Evolutionary conservation across 768 basidiomycete species (phyloP).

Genomic region (Trametes cinnabarina): DNA sequence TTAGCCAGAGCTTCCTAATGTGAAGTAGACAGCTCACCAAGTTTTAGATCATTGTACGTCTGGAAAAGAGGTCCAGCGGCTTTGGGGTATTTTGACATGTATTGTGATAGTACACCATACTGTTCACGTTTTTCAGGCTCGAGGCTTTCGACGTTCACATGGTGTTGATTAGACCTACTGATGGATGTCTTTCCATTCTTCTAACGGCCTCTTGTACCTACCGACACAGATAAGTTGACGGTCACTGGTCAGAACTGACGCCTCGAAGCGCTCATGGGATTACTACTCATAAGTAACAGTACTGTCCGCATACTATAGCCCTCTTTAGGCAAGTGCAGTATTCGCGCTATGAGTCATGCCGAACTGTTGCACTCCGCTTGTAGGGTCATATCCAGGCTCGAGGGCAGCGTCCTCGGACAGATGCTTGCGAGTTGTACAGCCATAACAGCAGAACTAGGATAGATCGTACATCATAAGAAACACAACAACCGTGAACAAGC

Average conservation of each 20-base stretch:
- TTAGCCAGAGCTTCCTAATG: neutral
- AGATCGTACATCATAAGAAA: constrained; percentile 23
- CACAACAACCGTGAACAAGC: constrained; percentile 1
- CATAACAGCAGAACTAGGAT: constrained; percentile 13
- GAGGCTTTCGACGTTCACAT: neutral
- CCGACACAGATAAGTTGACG: neutral
- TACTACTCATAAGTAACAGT: neutral
- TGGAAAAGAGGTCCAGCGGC: constrained; percentile 65
- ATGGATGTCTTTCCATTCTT: constrained; percentile 29
- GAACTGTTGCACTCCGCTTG: too few species aligned
- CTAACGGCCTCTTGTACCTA: neutral
- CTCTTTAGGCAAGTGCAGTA: constrained; percentile 9
- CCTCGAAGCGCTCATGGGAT: too few species aligned
- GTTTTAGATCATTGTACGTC: constrained; percentile 69
- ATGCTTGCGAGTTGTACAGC: too few species aligned
- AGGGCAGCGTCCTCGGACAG: too few species aligned
- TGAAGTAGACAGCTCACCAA: constrained; percentile 40
- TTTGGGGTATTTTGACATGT: constrained; percentile 60
- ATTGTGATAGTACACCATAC: constrained; percentile 46
- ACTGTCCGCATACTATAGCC: neutral
- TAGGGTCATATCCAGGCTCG: too few species aligned
- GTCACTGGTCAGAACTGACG: too few species aligned
- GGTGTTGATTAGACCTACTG: constrained; percentile 15
- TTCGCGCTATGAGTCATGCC: too few species aligned
- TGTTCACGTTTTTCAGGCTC: constrained; percentile 20